Evolutionary conservation across 2,329 filamentous ascomycete species (phyloP), one percentile per base, ranked within the genome.

Genomic region (Colletotrichum musicola): DNA sequence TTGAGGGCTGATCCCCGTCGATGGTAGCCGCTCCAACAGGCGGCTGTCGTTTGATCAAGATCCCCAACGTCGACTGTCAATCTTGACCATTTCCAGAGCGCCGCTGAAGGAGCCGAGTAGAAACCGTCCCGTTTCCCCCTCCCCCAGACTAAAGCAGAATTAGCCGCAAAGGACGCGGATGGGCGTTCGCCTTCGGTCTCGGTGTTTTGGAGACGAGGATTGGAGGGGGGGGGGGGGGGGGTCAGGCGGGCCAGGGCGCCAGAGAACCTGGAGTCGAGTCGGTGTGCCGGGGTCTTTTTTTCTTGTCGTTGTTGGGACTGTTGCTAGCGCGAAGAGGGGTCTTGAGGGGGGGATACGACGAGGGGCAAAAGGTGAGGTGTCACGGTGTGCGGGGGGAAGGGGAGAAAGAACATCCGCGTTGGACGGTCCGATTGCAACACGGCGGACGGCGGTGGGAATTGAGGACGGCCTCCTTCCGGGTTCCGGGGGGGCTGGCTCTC

Each of bases 11-110:
- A 53, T 40, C 59, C 38, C 44, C 54, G 40, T 64, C 54, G 30
- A 53, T 50, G 51, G 51, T 49, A 68, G 54, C 64, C 64, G 60
- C 64, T 67, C 64, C 64, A 67, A 67, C 51, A 9, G 59, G 14
- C 38, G 46, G 46, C 51, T 42, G 25, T 58, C 54, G 53, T 50
- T 47, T 49, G 64, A 64, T 49, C 53, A 47, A 44, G 60, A 53
- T 51, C 27, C 27, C 27, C 46, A 20, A 49, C 46, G 58, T 18
- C 18, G 16, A 58, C 16, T 35, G 53, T 47, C 51, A 58, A 64
- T 58, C 54, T 51, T 67, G 51, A 16, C 44, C 59, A 20, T 18
- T 42, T 53, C 20, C 20, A 57, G 60, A 9, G 18, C 46, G 42
- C 42, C 56, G 42, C 16, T 22, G 16, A 25, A 25, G 30, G n/a